Evolutionary conservation across 305 asterid genomes (phyloP).

Genomic region (Solanum hybrid): DNA sequence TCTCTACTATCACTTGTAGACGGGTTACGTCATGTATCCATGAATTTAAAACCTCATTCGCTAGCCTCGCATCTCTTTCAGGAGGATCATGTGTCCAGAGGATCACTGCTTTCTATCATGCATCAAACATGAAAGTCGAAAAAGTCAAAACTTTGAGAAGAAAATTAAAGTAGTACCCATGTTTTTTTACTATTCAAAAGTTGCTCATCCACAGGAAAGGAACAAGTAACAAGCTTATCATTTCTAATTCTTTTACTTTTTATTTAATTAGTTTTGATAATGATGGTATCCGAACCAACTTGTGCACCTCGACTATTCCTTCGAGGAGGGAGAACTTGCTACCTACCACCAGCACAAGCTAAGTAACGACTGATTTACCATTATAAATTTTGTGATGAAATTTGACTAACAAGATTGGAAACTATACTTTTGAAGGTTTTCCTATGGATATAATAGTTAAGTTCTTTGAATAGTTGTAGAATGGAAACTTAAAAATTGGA

Average conservation of each 20-base stretch:
- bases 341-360: not conserved
- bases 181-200: not conserved
- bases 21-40: constrained; percentile 17
- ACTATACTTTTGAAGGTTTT: not conserved
- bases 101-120: constrained; percentile 49
- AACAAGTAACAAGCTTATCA: not conserved
- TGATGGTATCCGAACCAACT: not conserved
- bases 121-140: not conserved
- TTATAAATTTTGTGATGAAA: not conserved
- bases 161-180: not conserved
- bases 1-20: constrained; percentile 61
- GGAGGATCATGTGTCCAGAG: constrained; percentile 63
- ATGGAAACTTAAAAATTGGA: not conserved
- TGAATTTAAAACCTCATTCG: constrained; percentile 34
- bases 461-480: not conserved
- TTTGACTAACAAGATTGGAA: not conserved
- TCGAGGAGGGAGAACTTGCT: not conserved
- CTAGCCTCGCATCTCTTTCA: constrained; percentile 74
- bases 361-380: not conserved
- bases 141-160: not conserved
- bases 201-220: not conserved
- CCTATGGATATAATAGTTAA: not conserved
- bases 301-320: not conserved
- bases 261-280: not conserved
- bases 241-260: not conserved